Base-by-base conservation (phyloP, 176 grass and related monocot genomes). In the Carex myosuroides region DNA sequence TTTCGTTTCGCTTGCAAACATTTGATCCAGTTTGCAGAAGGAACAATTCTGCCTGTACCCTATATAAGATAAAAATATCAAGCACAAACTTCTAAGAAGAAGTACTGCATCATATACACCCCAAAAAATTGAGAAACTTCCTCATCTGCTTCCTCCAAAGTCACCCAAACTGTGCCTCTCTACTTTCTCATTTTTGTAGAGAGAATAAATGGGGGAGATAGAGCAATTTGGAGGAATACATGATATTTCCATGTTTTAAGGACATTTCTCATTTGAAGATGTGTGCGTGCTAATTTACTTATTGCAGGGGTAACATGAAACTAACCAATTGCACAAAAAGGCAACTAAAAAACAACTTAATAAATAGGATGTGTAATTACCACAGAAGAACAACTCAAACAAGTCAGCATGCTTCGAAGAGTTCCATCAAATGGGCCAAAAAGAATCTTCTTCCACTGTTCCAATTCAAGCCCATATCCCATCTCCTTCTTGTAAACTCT, bases 341-440 rank as follows among this genome's bases (percentile, higher is more conserved):
- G 67, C 10, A 33, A 80, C 10, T 54, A 20, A 33, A 35, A 24
- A 33, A 18, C 2, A 72, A 85, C 17, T 62, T 79, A 88, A 79
- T 57, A 88, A 79, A 85, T 74, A 65, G 80, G 76, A 83, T 69
- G 91, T 85, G 73, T 76, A 13, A 90, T 85, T 98, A 98, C 92
- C 91, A 93, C 74, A 87, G 87, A 91, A 32, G 90, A 95, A 86
- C 95, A 98, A 86, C 89, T 90, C 80, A 84, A 89, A 88, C 95
- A 95, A 79, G 91, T 91, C 87, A 98, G 94, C 81, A 89, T 93
- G 89, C 95, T 98, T 86, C 88, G 89, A 86, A 93, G 86, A 71
- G 92, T 91, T 86, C 92, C 92, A 90, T 93, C 86, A 81, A 93
- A 95, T 81, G 91, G 95, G 6, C 92, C 92, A 88, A 89, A 91